Evolutionary conservation across 2,329 filamentous ascomycete genomes (phyloP), one percentile per base, ranked within the genome.

Genomic region (Trichoderma citrinoviride): DNA sequence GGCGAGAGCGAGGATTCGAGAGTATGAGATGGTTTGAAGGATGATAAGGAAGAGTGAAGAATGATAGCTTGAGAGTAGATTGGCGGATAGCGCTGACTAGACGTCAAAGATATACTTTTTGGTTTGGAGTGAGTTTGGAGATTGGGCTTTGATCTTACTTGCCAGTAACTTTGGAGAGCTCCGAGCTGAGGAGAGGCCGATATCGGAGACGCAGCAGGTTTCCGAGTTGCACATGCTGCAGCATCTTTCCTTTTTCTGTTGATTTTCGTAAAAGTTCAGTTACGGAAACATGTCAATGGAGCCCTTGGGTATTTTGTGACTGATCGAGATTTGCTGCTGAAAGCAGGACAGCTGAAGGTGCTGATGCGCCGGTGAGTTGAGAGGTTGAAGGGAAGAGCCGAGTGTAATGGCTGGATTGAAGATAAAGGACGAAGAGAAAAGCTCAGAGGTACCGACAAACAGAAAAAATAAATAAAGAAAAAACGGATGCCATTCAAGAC

Each of bases 121-220:
- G 54, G 57, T 29, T 21, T 27, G 33, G 37, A 29, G 33, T 4
- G 33, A 37, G 33, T 46, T 46, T 62, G 60, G 47, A 54, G 60
- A 62, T 54, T 52, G 8, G 49, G 49, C 37, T 52, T 37, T 10
- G 33, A 37, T 37, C 58, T 53, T 50, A 46, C 40, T 43, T 55
- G 50, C 55, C 46, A 19, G 41, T 29, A 25, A 25, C 47, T 27
- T 23, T 29, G 50, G 15, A 19, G 46, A 29, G 19, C 40, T 40
- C 14, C 54, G 33, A 54, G 37, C 44, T 53, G 23, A 12, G 27
- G 21, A 10, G n/a, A 21, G 56, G 52, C 64, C 64, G 64, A 58
- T 65, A 61, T 65, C 64, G 64, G 64, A 65, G 64, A 47, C 8
- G 29, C n/a, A 14, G 15, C 49, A 19, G 5, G 6, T 37, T 27